Evolutionary conservation across 495 filamentous ascomycete genomes (phyloP).

Genomic region (Bathelium albidoporum): DNA sequence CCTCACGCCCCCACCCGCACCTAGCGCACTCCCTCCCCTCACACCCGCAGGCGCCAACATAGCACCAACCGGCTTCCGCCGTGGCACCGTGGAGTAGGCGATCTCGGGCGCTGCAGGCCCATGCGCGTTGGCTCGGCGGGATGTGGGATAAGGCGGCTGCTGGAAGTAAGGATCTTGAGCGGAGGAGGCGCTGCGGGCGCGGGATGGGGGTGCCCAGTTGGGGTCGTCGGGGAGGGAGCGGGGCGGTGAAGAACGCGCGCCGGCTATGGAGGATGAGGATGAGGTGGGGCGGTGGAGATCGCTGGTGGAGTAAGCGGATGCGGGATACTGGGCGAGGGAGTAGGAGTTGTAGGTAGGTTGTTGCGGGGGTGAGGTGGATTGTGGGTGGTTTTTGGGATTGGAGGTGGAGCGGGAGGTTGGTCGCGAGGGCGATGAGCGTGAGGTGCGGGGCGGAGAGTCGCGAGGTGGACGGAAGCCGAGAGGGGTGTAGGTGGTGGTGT

Average conservation of each 20-base stretch:
- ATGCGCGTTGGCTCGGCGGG: slow-evolving; percentile 13
- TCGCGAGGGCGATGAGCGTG: slow-evolving; percentile 14
- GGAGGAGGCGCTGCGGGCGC: slow-evolving; percentile 19
- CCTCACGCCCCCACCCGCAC: slow-evolving; percentile 6
- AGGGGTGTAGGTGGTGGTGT: slow-evolving; percentile 24
- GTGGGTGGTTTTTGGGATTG: slow-evolving; percentile 15
- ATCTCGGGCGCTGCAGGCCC: slow-evolving; percentile 16
- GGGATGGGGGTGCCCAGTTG: slow-evolving; percentile 16
- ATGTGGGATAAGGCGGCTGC: slow-evolving; percentile 18
- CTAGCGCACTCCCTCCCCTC: slow-evolving; percentile 8
- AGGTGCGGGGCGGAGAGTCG: slow-evolving; percentile 14
- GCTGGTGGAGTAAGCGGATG: slow-evolving; percentile 15
- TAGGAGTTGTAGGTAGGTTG: slow-evolving; percentile 3
- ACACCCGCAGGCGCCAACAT: not conserved
- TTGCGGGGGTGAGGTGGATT: slow-evolving; percentile 15
- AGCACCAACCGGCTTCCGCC: slow-evolving; percentile 8
- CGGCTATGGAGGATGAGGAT: too few species aligned
- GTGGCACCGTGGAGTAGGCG: slow-evolving; percentile 15
- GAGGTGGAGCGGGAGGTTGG: slow-evolving; percentile 26
- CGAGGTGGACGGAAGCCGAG: slow-evolving; percentile 18
- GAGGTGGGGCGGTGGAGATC: slow-evolving; percentile 26
- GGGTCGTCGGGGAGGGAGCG: slow-evolving; percentile 20
- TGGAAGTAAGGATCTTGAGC: slow-evolving; percentile 12
- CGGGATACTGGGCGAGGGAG: slow-evolving; percentile 20
- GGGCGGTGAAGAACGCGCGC: slow-evolving; percentile 8